Base-by-base conservation (phyloP, 2,329 filamentous ascomycete species). In the Seiridium unicorne region DNA sequence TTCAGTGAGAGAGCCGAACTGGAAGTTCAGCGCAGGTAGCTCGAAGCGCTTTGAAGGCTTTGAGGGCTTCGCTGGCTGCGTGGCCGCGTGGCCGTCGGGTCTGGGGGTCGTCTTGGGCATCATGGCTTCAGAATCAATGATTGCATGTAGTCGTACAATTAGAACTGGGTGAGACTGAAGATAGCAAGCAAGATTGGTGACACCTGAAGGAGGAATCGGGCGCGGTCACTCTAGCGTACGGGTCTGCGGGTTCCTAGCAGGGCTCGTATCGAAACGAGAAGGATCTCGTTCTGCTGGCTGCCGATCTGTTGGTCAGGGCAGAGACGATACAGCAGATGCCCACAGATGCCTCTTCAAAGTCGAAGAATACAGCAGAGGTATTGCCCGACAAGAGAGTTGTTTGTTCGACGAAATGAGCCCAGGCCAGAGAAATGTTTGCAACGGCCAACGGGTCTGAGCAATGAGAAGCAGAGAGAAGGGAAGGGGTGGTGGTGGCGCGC, bases 1-100 rank as follows among this genome's bases (percentile, higher is more conserved):
- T 46, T 87, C 84, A 48, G 84, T 87, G 69, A 87, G 76, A 51
- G 80, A 84, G 61, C 80, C 78, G 66, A 86, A 85, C 65, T 85
- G 81, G 74, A 87, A 79, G 63, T 87, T 76, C 62, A 87, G 78
- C 51, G 78, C 80, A 7, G 84, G 84, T 60, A 87, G 79, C 74
- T 86, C 81, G 64, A 87, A 87, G 66, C 76, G 77, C 60, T 70
- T 72, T 9, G 53, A n/a, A 38, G 53, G 49, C 38, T 53, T 26
- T 49, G 49, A 31, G 35, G 51, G 8, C 34, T 42, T 35, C 32
- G 51, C 18, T 44, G 55, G 42, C 38, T 46, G 18, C 11, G 44
- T 18, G 34, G 34, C 46, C n/a, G 35, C 55, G n/a, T 18, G 26
- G 44, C 55, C 55, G 35, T 58, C 46, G 7, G 36, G 55, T 31